A percentile compares a stretch with the other conserved stretches of the same genome.
phyloP scores from a whole-genome alignment of 352 stramenopile genomes.

The Phytophthora foliorum region DNA sequence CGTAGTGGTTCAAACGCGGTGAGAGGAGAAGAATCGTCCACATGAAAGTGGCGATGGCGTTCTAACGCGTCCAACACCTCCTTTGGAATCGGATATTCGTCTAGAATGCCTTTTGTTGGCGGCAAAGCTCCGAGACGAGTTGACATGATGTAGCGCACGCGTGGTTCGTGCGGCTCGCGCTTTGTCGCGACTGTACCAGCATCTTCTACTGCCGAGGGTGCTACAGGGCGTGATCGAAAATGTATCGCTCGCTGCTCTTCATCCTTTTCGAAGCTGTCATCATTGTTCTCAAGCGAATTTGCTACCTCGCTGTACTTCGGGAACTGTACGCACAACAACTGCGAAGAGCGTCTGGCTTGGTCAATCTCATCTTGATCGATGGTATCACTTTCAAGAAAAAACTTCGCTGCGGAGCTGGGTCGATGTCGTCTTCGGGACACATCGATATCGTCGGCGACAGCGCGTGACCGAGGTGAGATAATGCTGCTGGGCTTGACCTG shows the following conservation, averaged over 20 bases:
- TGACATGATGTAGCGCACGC: constrained; percentile 82
- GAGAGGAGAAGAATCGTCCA: constrained; percentile 68
- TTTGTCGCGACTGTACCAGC: constrained; percentile 39
- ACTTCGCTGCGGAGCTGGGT: constrained; percentile 6
- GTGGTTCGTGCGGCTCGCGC: constrained; percentile 45
- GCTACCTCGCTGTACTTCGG: constrained; percentile 17
- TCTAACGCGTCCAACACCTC: constrained; percentile 74
- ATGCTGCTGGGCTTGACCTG: constrained; percentile 31
- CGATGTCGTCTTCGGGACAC: constrained; percentile 1
- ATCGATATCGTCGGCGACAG: constrained; percentile 14
- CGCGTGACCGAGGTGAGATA: constrained; percentile 39
- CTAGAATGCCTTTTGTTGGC: constrained; percentile 72
- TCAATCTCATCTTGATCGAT: background rate
- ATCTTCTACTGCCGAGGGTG: constrained; percentile 48
- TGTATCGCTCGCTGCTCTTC: constrained; percentile 57
- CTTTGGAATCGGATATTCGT: constrained; percentile 79
- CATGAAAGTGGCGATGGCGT: constrained; percentile 68
- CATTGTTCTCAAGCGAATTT: constrained; percentile 6
- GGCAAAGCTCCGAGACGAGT: constrained; percentile 58
- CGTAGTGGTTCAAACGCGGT: constrained; percentile 64
- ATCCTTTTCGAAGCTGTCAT: constrained; percentile 30
- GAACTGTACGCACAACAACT: constrained; percentile 23
- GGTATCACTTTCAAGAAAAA: background rate
- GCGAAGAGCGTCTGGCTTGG: background rate
- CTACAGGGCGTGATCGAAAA: constrained; percentile 66